Evolutionary conservation across 2,329 filamentous ascomycete species (phyloP).

Genomic region (Neonectria ditissima): DNA sequence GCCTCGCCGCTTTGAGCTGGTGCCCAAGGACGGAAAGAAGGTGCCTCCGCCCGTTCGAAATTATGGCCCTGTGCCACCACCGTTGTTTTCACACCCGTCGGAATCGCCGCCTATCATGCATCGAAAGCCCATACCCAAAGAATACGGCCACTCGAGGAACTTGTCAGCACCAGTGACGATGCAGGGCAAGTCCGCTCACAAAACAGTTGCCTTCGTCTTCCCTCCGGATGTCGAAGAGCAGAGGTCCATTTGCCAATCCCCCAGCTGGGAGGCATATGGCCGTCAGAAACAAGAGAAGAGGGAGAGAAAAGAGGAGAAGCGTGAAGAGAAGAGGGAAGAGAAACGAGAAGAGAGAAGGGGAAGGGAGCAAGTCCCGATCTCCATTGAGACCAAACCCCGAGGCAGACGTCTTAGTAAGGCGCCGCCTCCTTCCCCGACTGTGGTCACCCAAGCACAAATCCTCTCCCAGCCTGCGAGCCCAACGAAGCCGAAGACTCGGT

Average conservation of each 20-base stretch:
- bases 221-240: conserved; percentile 47
- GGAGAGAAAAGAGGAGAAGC: conserved; percentile 57
- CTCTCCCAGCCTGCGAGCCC: conserved; percentile 32
- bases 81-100: conserved; percentile 33
- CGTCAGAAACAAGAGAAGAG: conserved; percentile 67
- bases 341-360: conserved; percentile 25
- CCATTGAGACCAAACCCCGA: conserved; percentile 34
- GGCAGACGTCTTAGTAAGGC: conserved; percentile 50
- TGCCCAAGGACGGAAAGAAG: conserved; percentile 42
- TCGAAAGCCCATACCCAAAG: conserved; percentile 33
- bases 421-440: conserved; percentile 40
- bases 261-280: conserved; percentile 70
- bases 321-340: conserved; percentile 49
- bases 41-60: conserved; percentile 41
- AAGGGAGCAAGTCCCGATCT: conserved; percentile 17
- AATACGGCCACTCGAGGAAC: conserved; percentile 18
- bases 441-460: conserved; percentile 33
- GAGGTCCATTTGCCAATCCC: conserved; percentile 67
- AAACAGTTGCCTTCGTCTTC: conserved; percentile 49
- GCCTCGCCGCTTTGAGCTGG: conserved; percentile 43
- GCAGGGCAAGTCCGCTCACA: conserved; percentile 42
- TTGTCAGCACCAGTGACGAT: conserved; percentile 23
- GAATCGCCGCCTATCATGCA: conserved; percentile 32
- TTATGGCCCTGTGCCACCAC: conserved; percentile 37
- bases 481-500: conserved; percentile 39